These are phyloP conservation scores for Sporobolomyces phaffii DNA, from an alignment of 768 basidiomycete genomes.

Conservation along the genomic window DNA sequence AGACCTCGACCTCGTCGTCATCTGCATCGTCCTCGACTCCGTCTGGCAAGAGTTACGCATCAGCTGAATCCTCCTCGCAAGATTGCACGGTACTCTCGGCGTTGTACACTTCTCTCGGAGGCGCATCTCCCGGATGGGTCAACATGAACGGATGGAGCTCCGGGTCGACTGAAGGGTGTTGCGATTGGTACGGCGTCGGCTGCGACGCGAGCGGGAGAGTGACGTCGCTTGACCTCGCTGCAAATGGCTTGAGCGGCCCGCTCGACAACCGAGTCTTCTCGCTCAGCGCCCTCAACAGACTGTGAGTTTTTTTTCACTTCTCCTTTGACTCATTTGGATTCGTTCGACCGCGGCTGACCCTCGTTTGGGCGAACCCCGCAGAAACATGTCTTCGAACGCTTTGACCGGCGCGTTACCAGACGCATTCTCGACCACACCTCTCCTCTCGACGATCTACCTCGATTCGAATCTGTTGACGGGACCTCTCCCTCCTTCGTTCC, in stretches of 20 bases:
- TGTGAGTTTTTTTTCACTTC: slow-evolving; percentile 25
- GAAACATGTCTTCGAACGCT: slow-evolving; percentile 35
- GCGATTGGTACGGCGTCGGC: slow-evolving; percentile 29
- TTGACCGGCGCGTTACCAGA: slow-evolving; percentile 33
- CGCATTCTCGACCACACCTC: slow-evolving; percentile 16
- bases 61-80: background rate
- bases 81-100: slow-evolving; percentile 31
- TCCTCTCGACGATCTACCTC: slow-evolving; percentile 27
- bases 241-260: slow-evolving; percentile 25
- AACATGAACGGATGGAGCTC: slow-evolving; percentile 22
- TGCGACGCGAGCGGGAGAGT: slow-evolving; percentile 29
- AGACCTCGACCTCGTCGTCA: background rate
- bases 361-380: too few relatives aligned
- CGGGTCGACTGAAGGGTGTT: slow-evolving; percentile 2
- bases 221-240: slow-evolving; percentile 28
- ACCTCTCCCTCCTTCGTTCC: slow-evolving; percentile 27
- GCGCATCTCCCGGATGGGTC: slow-evolving; percentile 15
- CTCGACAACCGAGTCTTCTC: slow-evolving; percentile 25
- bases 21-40: background rate
- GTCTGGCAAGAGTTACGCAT: background rate
- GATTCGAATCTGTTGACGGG: slow-evolving; percentile 30
- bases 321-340: background rate
- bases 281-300: slow-evolving; percentile 14
- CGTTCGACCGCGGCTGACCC: background rate
- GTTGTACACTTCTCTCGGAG: slow-evolving; percentile 34